Percentiles rank a stretch among this genome's conserved stretches.
Conservation (phyloP, 768 basidiomycete genomes). For the Lentinula sp. region DNA sequence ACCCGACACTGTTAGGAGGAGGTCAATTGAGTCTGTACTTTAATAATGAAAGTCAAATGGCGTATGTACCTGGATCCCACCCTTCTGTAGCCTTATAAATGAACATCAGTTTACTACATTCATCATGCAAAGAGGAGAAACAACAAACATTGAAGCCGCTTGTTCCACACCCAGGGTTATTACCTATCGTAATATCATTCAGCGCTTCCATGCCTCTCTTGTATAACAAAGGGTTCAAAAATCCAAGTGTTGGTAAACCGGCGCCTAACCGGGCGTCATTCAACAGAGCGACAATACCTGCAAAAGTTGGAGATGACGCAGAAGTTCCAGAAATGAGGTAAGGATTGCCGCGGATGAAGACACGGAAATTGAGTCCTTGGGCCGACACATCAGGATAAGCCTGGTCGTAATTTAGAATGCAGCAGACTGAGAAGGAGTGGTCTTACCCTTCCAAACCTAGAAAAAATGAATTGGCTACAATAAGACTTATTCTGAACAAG, state of each 20-base stretch:
- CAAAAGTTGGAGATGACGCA: slow-evolving; percentile 57
- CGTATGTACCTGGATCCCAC: slow-evolving; percentile 51
- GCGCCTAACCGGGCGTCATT: slow-evolving; percentile 53
- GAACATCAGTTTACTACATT: background rate
- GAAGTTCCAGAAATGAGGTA: slow-evolving; percentile 57
- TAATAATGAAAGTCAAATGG: no score
- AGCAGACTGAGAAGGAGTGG: background rate
- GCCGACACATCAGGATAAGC: slow-evolving; percentile 66
- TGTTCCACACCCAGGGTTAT: slow-evolving; percentile 48
- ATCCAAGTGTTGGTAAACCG: slow-evolving; percentile 44
- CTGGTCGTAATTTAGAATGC: slow-evolving; percentile 17
- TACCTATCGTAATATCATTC: slow-evolving; percentile 55
- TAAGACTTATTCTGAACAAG: background rate
- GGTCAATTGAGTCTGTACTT: background rate
- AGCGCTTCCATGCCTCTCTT: slow-evolving; percentile 25
- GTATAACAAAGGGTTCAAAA: slow-evolving; percentile 63
- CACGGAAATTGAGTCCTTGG: slow-evolving; percentile 42
- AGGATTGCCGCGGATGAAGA: slow-evolving; percentile 35
- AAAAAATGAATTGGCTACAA: background rate
- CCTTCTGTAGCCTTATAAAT: slow-evolving; percentile 35
- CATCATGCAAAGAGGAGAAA: background rate
- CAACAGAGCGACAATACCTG: slow-evolving; percentile 56
- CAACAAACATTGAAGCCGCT: slow-evolving; percentile 55
- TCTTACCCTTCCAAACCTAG: slow-evolving; percentile 46
- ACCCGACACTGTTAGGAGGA: slow-evolving; percentile 12